A percentile compares a stretch with the other conserved stretches of the same genome.
Evolutionary conservation across 2,329 filamentous ascomycete species (phyloP).

Genomic region (Nigrospora sphaerica): DNA sequence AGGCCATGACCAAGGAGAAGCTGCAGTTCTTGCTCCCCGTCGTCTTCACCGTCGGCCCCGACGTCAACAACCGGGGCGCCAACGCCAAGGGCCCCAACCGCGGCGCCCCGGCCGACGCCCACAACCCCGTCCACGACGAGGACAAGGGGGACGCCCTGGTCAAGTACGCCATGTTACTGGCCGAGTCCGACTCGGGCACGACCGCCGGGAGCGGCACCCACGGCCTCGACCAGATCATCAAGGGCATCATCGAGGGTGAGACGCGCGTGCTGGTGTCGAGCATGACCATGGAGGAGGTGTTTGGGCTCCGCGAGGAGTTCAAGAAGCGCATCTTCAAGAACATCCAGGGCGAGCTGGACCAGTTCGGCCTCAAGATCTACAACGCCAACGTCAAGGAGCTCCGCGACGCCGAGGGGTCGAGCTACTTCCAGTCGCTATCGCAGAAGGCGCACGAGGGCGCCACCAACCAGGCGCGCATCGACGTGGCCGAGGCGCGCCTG

Average conservation of each 20-base stretch:
- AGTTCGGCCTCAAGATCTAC: conserved; percentile 73
- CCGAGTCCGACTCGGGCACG: conserved; percentile 45
- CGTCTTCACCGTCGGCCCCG: conserved; percentile 79
- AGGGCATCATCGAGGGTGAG: conserved; percentile 85
- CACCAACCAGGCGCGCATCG: conserved; percentile 59
- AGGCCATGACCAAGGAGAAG: conserved; percentile 87
- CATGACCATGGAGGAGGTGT: conserved; percentile 93
- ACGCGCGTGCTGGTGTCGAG: conserved; percentile 74
- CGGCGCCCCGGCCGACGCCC: conserved; percentile 5
- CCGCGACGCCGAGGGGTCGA: conserved; percentile 72
- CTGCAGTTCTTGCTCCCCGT: conserved; percentile 75
- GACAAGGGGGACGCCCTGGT: conserved; percentile 57
- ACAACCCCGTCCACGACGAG: conserved; percentile 27
- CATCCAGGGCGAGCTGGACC: conserved; percentile 71
- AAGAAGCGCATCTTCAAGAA: conserved; percentile 69
- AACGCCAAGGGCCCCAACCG: conserved; percentile 24
- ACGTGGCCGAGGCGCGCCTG: conserved; percentile 58
- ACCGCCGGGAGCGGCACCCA: conserved; percentile 27
- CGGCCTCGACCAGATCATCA: conserved; percentile 79
- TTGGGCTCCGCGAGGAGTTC: conserved; percentile 69
- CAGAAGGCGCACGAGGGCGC: conserved; percentile 82
- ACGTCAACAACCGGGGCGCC: conserved; percentile 54
- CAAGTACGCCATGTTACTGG: conserved; percentile 77
- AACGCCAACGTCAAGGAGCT: conserved; percentile 78
- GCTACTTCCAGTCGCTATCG: conserved; percentile 76